Conservation (phyloP, 2,329 filamentous ascomycete genomes). For the Fusarium incarnatum region DNA sequence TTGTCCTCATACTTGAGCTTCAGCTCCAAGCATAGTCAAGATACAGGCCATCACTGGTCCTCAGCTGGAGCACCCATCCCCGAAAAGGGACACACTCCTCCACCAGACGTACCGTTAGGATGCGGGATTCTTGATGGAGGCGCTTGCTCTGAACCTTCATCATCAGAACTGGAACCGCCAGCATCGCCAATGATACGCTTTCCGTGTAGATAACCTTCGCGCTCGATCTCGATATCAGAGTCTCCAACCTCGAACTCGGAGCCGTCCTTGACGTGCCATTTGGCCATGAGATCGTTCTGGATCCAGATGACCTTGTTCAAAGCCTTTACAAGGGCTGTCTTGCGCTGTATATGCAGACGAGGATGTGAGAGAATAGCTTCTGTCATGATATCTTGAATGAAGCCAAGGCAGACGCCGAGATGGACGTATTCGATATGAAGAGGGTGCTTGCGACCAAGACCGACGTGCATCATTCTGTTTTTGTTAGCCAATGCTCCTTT, state of each 20-base stretch:
- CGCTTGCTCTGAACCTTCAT: conserved; percentile 36
- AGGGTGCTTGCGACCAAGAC: conserved; percentile 75
- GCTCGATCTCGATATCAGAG: conserved; percentile 64
- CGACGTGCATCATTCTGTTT: conserved; percentile 80
- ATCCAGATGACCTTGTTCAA: conserved; percentile 88
- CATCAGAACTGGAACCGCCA: conserved; percentile 31
- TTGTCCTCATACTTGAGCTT: neutral
- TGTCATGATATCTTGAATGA: conserved; percentile 81
- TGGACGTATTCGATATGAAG: conserved; percentile 86
- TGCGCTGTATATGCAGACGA: conserved; percentile 72
- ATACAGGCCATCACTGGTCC: conserved; percentile 9
- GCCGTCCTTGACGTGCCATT: conserved; percentile 79
- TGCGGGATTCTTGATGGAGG: conserved; percentile 31
- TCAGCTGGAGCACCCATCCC: conserved; percentile 39
- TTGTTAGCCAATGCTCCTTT: neutral
- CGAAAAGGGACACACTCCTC: conserved; percentile 45
- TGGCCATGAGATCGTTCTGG: conserved; percentile 87
- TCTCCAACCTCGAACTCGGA: conserved; percentile 66
- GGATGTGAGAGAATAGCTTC: conserved; percentile 81
- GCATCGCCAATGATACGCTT: conserved; percentile 65
- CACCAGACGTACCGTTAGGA: conserved; percentile 26
- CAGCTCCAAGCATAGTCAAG: neutral
- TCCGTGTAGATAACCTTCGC: conserved; percentile 73
- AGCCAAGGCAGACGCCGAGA: conserved; percentile 76
- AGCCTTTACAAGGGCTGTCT: conserved; percentile 79